phyloP scores from a whole-genome alignment of 2,329 filamentous ascomycete genomes.

The Alternaria burnsii region DNA sequence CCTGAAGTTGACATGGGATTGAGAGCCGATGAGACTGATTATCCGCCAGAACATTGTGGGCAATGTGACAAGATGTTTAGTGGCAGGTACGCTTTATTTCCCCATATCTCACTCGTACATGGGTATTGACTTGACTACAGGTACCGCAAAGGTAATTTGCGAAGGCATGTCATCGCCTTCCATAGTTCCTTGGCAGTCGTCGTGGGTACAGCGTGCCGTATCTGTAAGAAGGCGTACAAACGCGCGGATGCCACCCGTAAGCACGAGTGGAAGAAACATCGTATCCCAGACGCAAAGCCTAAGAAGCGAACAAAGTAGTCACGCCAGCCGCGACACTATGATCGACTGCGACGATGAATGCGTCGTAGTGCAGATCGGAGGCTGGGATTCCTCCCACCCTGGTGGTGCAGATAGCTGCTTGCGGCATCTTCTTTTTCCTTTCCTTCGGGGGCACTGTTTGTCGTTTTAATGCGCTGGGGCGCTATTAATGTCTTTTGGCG shows the following conservation, averaged over 20 bases:
- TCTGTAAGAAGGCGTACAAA: slow-evolving; percentile 10
- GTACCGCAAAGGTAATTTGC: slow-evolving; percentile 21
- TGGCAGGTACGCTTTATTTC: slow-evolving; percentile 14
- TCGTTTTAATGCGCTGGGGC: neutral
- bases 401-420: slow-evolving; percentile 3
- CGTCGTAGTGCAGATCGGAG: slow-evolving; percentile 19
- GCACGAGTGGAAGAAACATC: slow-evolving; percentile 27
- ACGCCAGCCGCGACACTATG: neutral
- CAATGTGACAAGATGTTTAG: slow-evolving; percentile 9
- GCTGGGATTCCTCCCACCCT: neutral
- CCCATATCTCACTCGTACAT: neutral
- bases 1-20: neutral
- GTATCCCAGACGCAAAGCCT: slow-evolving; percentile 9
- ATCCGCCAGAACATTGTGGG: neutral
- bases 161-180: slow-evolving; percentile 12
- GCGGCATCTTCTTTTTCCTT: neutral
- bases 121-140: slow-evolving; percentile 15
- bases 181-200: neutral
- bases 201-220: slow-evolving; percentile 9
- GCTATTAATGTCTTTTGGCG: neutral
- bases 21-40: rapidly evolving
- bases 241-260: slow-evolving; percentile 24
- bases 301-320: slow-evolving; percentile 14
- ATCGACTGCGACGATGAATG: neutral
- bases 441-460: neutral